A percentile compares a stretch with the other conserved stretches of the same genome.
Conservation (phyloP, 2,329 filamentous ascomycete species). For the Aureobasidium leucospermi region DNA sequence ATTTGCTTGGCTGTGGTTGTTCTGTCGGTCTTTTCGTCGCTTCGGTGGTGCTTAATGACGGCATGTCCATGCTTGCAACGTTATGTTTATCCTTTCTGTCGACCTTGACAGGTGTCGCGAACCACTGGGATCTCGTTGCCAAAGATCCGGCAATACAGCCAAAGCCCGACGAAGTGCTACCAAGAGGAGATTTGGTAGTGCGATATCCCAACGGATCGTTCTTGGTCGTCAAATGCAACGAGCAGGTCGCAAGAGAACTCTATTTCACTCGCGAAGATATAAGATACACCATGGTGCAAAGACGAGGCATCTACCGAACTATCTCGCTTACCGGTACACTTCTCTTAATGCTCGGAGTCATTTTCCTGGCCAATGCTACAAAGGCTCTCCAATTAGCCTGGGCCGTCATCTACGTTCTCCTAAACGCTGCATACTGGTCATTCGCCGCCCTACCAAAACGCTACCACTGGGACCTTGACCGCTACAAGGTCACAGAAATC, state of each 20-base stretch:
- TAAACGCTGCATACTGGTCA: constrained; percentile 45
- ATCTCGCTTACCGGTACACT: constrained; percentile 44
- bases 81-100: constrained; percentile 42
- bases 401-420: constrained; percentile 43
- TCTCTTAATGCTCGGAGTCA: constrained; percentile 47
- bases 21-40: constrained; percentile 36
- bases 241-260: constrained; percentile 43
- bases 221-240: constrained; percentile 42
- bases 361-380: constrained; percentile 43
- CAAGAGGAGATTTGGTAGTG: constrained; percentile 40
- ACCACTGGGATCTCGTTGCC: constrained; percentile 42
- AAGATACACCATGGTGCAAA: constrained; percentile 29
- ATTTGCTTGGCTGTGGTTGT: constrained; percentile 38
- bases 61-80: constrained; percentile 44
- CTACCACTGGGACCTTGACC: constrained; percentile 42
- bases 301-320: constrained; percentile 31
- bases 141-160: constrained; percentile 23
- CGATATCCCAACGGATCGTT: constrained; percentile 45
- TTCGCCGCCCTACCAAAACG: constrained; percentile 42
- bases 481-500: constrained; percentile 35
- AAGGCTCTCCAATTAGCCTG: constrained; percentile 42
- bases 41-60: constrained; percentile 40
- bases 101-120: constrained; percentile 41
- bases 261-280: constrained; percentile 47
- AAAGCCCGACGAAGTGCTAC: not conserved